These are phyloP conservation scores for Candida ponderosae DNA, from an alignment of 805 yeast species.

Conservation along the genomic window DNA sequence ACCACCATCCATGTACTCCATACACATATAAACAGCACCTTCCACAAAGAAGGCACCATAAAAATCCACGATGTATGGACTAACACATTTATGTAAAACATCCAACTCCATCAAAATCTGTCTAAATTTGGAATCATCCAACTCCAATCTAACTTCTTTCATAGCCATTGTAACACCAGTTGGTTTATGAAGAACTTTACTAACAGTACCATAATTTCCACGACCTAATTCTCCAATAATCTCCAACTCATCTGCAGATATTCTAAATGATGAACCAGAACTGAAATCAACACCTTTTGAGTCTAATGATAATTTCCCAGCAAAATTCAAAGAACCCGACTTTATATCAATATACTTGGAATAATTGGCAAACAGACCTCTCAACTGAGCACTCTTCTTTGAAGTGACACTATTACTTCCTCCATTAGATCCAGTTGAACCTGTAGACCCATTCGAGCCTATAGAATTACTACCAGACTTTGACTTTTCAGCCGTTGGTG, in stretches of 20 bases:
- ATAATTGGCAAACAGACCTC: slow-evolving; percentile 73
- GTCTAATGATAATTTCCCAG: slow-evolving; percentile 88
- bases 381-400: slow-evolving; percentile 23
- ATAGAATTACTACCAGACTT: slow-evolving; percentile 16
- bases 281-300: slow-evolving; percentile 89
- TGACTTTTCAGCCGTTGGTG: slow-evolving; percentile 1
- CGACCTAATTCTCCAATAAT: slow-evolving; percentile 85
- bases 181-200: slow-evolving; percentile 88
- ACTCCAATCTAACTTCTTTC: slow-evolving; percentile 90
- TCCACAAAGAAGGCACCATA: slow-evolving; percentile 97
- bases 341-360: slow-evolving; percentile 86
- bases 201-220: slow-evolving; percentile 95
- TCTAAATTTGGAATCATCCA: slow-evolving; percentile 88
- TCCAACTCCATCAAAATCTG: slow-evolving; percentile 96
- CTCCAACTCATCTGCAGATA: slow-evolving; percentile 77
- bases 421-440: slow-evolving; percentile 7
- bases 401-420: slow-evolving; percentile 14
- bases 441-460: slow-evolving; percentile 8
- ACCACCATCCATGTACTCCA: slow-evolving; percentile 97
- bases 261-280: slow-evolving; percentile 79
- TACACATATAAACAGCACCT: slow-evolving; percentile 97
- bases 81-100: slow-evolving; percentile 82
- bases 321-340: slow-evolving; percentile 85
- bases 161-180: slow-evolving; percentile 92
- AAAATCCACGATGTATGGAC: slow-evolving; percentile 90